A percentile compares a stretch with the other conserved stretches of the same genome.
These are phyloP conservation scores for Penicillium ochrochloron DNA, from an alignment of 495 filamentous ascomycete genomes.

Conservation along the genomic window DNA sequence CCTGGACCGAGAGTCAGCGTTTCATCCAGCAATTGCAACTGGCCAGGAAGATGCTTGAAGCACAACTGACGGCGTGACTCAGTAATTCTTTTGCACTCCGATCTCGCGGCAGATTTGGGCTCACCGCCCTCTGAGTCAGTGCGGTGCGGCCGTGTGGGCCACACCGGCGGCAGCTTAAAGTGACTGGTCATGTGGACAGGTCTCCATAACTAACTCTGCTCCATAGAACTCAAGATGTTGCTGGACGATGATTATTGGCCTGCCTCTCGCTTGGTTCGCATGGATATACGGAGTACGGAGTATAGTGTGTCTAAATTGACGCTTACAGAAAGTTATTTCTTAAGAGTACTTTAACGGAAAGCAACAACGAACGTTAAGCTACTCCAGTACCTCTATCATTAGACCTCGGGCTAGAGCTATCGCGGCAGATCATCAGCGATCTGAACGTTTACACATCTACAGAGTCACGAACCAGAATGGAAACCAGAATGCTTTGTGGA, in stretches of 20 bases:
- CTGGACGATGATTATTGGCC: background rate
- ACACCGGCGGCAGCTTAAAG: conserved; percentile 1
- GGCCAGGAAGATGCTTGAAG: conserved; percentile 25
- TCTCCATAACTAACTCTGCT: too few relatives aligned
- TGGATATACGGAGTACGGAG: too few relatives aligned
- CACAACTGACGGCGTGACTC: conserved; percentile 29
- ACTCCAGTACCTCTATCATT: background rate
- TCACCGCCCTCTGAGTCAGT: conserved; percentile 33
- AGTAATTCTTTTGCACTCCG: conserved; percentile 40
- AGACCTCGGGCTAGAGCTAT: background rate
- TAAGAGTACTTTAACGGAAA: background rate
- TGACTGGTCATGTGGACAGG: conserved; percentile 5
- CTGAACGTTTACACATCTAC: background rate
- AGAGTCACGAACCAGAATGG: too few relatives aligned
- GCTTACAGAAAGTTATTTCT: background rate
- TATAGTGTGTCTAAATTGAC: background rate
- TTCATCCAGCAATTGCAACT: conserved; percentile 17
- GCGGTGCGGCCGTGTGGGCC: background rate
- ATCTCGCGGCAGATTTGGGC: conserved; percentile 37
- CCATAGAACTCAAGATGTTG: background rate
- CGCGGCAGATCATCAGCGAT: background rate
- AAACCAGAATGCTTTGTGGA: background rate
- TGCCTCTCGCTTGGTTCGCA: background rate
- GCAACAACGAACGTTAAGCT: background rate
- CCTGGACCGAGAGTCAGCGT: conserved; percentile 23